phyloP scores from a whole-genome alignment of 83 land plant species.

The Diphasiastrum complanatum region DNA sequence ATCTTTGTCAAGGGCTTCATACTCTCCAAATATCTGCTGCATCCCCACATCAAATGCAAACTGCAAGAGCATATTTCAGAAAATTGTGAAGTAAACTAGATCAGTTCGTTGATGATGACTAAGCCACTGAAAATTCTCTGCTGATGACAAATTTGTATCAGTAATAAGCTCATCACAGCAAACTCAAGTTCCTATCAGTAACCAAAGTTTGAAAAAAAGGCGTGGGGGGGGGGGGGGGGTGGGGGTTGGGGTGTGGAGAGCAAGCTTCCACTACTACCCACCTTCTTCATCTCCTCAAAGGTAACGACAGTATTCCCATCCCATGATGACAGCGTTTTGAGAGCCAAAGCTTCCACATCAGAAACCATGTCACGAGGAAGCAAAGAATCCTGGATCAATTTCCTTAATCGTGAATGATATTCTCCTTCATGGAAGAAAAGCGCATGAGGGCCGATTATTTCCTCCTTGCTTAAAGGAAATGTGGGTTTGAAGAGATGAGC shows the following conservation, averaged over 20 bases:
- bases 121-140: too few relatives aligned
- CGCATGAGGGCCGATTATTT: slow-evolving; percentile 65
- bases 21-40: slow-evolving; percentile 56
- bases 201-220: background rate
- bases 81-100: slow-evolving; percentile 8
- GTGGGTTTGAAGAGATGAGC: slow-evolving; percentile 79
- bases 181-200: too few relatives aligned
- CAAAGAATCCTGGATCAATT: slow-evolving; percentile 60
- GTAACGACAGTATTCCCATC: slow-evolving; percentile 47
- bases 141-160: too few relatives aligned
- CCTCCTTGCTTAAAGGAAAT: slow-evolving; percentile 83
- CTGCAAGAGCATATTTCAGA: slow-evolving; percentile 29
- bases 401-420: slow-evolving; percentile 52
- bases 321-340: slow-evolving; percentile 40
- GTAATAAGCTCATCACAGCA: too few relatives aligned
- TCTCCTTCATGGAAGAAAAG: slow-evolving; percentile 86
- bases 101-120: too few relatives aligned
- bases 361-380: slow-evolving; percentile 46
- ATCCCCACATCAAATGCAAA: slow-evolving; percentile 74
- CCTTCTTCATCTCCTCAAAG: slow-evolving; percentile 73
- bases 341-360: slow-evolving; percentile 48
- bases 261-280: too few relatives aligned
- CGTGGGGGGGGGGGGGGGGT: background rate
- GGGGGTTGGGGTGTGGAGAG: too few relatives aligned
- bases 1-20: slow-evolving; percentile 39